These are phyloP conservation scores for Leccinum fibrillosum DNA, from an alignment of 768 basidiomycete species.

Conservation along the genomic window DNA sequence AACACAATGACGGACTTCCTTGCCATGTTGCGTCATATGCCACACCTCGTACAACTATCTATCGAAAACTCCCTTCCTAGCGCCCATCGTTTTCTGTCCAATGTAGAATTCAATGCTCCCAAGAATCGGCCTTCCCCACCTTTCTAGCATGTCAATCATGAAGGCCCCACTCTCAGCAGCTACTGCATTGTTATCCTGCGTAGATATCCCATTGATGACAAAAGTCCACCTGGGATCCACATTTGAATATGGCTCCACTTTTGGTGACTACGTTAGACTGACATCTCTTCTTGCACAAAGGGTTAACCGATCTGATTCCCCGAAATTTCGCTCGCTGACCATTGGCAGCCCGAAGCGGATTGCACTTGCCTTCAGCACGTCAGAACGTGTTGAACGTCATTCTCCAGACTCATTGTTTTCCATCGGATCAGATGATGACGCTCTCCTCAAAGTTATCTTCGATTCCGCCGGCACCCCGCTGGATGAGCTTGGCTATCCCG, in stretches of 20 bases:
- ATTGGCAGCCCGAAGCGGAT: not conserved
- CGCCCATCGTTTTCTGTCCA: not conserved
- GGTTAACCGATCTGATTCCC: not conserved
- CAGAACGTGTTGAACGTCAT: not conserved
- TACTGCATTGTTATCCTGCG: not conserved
- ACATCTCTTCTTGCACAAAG: not conserved
- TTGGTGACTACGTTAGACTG: accelerated
- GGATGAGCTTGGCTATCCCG: not conserved
- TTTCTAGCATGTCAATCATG: not conserved
- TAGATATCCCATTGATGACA: not conserved
- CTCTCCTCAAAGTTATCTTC: not conserved
- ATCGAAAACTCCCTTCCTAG: not conserved
- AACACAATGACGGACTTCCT: not conserved
- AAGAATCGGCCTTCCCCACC: not conserved
- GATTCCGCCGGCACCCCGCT: accelerated
- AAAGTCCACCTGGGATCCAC: not conserved
- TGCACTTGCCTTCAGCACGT: not conserved
- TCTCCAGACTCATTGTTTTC: not conserved
- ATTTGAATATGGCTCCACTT: not conserved
- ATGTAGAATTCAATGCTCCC: not conserved
- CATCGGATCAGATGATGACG: not conserved
- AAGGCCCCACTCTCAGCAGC: not conserved
- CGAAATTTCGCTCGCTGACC: not conserved
- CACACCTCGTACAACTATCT: not conserved
- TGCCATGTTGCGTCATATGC: not conserved